Base-by-base conservation (phyloP, 179 eudicot species). In the Sideroxylon spinosum region DNA sequence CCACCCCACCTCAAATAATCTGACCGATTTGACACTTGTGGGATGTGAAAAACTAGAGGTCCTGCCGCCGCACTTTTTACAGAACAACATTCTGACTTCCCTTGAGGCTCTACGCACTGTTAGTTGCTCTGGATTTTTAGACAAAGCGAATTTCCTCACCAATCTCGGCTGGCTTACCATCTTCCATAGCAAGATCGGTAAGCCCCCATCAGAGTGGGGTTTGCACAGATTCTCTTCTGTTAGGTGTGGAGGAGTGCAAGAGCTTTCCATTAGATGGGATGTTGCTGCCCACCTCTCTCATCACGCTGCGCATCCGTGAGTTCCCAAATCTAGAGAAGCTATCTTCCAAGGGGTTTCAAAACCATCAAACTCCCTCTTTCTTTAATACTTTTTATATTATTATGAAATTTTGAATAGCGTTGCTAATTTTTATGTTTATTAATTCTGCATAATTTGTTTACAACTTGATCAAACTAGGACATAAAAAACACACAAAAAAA, bases 151-250 rank as follows among this genome's bases (percentile, higher is more conserved):
- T 14, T 56, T 65, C 63, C 7, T 70, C 86, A 61, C 77, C 85
- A 56, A 78, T 37, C 44, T 37, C 44, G 5, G 6, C 44, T 1
- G 3, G 79, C 12, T 85, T 37, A 1, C 86, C n/a, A 68, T 78
- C 19, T 23, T 69, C 70, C 3, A 73, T 19, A 57, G 56, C 6
- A 56, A 16, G 37, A 44, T 56, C 26, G 65, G 23, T 13, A 28
- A 14, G 76, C 76, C 29, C 65, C 64, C 65, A 28, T 73, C 76
- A 29, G 64, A 73, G n/a, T 73, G 76, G 76, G 65, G 25, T 55
- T 73, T 56, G 19, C 48, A 73, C 64, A 48, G 9, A 25, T 37
- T 73, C 23, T 12, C 76, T 25, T 73, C 65, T 73, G 65, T 73
- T 57, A 57, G 0, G 65, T 1, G 44, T 37, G 44, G 44, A 37